Evolutionary conservation across 805 yeast species (phyloP).

Genomic region (Metschnikowia lachancei): DNA sequence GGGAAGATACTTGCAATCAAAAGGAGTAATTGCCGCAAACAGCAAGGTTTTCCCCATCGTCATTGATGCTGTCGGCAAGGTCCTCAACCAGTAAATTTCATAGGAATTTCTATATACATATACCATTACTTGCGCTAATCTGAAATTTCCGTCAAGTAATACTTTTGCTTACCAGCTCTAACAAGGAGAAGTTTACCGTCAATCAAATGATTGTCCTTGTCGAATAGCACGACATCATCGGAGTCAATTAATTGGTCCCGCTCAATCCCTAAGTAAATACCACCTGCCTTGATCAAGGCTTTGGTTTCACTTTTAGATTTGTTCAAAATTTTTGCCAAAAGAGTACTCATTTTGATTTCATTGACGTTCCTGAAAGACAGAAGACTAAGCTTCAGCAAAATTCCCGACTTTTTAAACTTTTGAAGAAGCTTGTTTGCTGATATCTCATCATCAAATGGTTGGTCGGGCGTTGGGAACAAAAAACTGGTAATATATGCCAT

Average conservation of each 20-base stretch:
- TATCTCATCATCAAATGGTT: slow-evolving; percentile 45
- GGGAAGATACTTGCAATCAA: slow-evolving; percentile 78
- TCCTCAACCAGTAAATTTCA: slow-evolving; percentile 16
- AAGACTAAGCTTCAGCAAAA: slow-evolving; percentile 40
- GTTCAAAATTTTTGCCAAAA: slow-evolving; percentile 48
- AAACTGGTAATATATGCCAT: slow-evolving; percentile 67
- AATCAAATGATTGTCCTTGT: slow-evolving; percentile 47
- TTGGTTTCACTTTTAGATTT: slow-evolving; percentile 58
- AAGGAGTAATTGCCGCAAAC: slow-evolving; percentile 90
- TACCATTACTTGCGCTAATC: slow-evolving; percentile 1
- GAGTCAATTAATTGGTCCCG: slow-evolving; percentile 49
- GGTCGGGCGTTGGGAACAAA: slow-evolving; percentile 58
- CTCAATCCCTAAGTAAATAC: slow-evolving; percentile 66
- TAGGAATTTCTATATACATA: slow-evolving; percentile 5
- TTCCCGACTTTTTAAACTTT: slow-evolving; percentile 59
- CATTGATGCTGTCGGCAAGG: slow-evolving; percentile 44
- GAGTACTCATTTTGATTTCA: slow-evolving; percentile 47
- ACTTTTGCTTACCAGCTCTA: slow-evolving; percentile 72
- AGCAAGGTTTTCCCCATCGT: slow-evolving; percentile 48
- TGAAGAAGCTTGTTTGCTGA: slow-evolving; percentile 48
- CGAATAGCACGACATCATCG: slow-evolving; percentile 49
- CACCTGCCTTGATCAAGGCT: slow-evolving; percentile 64
- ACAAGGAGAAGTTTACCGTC: slow-evolving; percentile 61
- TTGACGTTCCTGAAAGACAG: slow-evolving; percentile 25
- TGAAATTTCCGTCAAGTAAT: slow-evolving; percentile 43